Evolutionary conservation across 2,329 filamentous ascomycete genomes (phyloP).

Genomic region (Juglanconis juglandina): DNA sequence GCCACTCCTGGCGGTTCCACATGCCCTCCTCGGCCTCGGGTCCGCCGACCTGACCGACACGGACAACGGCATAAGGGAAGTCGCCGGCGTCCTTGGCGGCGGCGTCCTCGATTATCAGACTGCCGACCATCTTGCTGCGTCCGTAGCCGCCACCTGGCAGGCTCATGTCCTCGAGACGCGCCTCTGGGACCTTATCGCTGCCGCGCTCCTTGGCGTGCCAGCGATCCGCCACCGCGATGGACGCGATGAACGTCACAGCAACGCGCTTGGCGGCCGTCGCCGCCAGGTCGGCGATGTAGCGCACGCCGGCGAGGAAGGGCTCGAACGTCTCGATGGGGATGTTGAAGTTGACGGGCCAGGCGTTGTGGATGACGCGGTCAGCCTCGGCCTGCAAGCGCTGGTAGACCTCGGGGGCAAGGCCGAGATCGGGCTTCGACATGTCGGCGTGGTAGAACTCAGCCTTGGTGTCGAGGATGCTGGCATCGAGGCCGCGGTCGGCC

Average conservation of each 20-base stretch:
- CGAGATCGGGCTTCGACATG: constrained; percentile 43
- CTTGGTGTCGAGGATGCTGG: constrained; percentile 28
- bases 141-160: constrained; percentile 35
- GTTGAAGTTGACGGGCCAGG: constrained; percentile 45
- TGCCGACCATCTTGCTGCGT: constrained; percentile 35
- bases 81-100: constrained; percentile 25
- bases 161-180: constrained; percentile 28
- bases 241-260: constrained; percentile 39
- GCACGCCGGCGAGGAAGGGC: constrained; percentile 43
- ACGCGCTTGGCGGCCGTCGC: constrained; percentile 29
- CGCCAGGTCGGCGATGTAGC: constrained; percentile 43
- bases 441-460: constrained; percentile 46
- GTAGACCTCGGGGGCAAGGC: constrained; percentile 35
- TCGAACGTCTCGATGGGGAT: constrained; percentile 45
- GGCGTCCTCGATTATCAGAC: constrained; percentile 37
- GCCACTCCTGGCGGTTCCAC: constrained; percentile 55
- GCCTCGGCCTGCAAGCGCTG: constrained; percentile 32
- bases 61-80: constrained; percentile 34
- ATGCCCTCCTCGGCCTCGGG: constrained; percentile 34
- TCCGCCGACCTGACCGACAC: constrained; percentile 43
- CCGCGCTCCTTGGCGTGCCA: constrained; percentile 25
- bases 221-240: constrained; percentile 31
- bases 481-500: constrained; percentile 33
- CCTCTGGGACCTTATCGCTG: constrained; percentile 30
- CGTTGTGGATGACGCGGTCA: constrained; percentile 47